phyloP scores from a whole-genome alignment of 495 filamentous ascomycete species.

The Parmelia sp. region DNA sequence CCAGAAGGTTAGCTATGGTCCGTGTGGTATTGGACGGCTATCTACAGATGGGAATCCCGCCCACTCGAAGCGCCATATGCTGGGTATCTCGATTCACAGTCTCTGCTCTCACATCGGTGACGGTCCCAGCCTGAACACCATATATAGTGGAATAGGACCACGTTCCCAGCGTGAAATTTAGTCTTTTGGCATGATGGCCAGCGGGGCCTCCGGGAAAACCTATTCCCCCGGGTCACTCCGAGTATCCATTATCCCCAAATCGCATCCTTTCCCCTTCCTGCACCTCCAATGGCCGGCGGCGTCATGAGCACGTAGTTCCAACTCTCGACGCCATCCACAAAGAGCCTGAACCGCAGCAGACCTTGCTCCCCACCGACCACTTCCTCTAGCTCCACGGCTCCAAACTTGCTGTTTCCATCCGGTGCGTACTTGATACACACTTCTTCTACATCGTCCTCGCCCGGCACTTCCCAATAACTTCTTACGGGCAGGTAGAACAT shows the following conservation, averaged over 20 bases:
- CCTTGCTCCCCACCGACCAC: slow-evolving; percentile 43
- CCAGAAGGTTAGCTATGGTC: too few species aligned
- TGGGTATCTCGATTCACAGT: neutral
- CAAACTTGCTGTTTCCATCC: slow-evolving; percentile 85
- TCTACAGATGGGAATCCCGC: neutral
- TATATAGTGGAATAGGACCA: too few species aligned
- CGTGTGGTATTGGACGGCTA: neutral
- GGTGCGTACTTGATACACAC: slow-evolving; percentile 79
- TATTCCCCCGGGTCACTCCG: too few species aligned
- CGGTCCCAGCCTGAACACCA: too few species aligned
- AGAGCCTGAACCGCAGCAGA: slow-evolving; percentile 61
- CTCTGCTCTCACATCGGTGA: neutral
- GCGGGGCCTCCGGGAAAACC: too few species aligned
- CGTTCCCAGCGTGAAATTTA: too few species aligned
- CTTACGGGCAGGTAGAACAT: slow-evolving; percentile 90
- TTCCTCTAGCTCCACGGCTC: slow-evolving; percentile 72
- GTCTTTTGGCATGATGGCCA: too few species aligned
- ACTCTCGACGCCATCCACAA: slow-evolving; percentile 60
- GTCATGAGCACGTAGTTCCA: slow-evolving; percentile 59
- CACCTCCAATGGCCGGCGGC: slow-evolving; percentile 37
- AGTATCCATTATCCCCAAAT: slow-evolving; percentile 6
- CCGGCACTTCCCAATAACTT: slow-evolving; percentile 50
- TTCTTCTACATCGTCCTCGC: slow-evolving; percentile 70
- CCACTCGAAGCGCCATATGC: neutral
- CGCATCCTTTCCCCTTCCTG: slow-evolving; percentile 31